Base-by-base conservation (phyloP, 2,329 filamentous ascomycete species). In the Chaetomiaceae sp. region DNA sequence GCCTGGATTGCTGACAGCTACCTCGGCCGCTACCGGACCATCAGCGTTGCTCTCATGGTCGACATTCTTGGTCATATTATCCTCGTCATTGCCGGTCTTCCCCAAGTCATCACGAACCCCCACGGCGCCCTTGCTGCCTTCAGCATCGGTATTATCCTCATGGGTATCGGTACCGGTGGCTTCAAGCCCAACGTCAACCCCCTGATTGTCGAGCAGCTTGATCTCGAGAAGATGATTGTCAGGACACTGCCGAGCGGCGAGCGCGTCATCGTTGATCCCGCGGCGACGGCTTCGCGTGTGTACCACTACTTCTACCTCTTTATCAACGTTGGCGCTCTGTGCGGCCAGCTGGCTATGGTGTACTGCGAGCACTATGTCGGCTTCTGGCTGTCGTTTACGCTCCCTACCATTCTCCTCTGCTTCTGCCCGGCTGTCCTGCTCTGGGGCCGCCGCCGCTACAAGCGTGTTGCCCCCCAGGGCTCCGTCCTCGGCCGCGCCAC, bases 181-280 rank as follows among this genome's bases (percentile, higher is more conserved):
- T 89, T 90, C 75, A 90, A 90, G 72, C 71, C 84, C 37, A 90
- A 90, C 60, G 81, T 90, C 48, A 81, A 79, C 16, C 82, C 83
- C 1, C 70, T 87, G 21, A 82, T 87, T 56, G 81, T 82, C 18
- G 84, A 88, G 61, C 84, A 87, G 65, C 78, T 84, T 54, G 74
- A 73, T 10, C 74, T 80, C 21, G 75, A 79, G n/a, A 75, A 74
- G 54, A 71, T 80, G 50, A 73, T 74, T 32, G 73, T 86, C 48
- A 71, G 75, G 55, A 80, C 75, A 3, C 68, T 79, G 3, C 64
- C 66, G 27, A 75, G 71, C 1, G 84, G 84, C 21, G 80, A 86
- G 65, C 77, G 79, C 10, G 82, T 86, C 36, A 80, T 87, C 48
- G 75, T 85, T 13, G 84, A 87, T 58, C 84, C 84, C 0, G 77